Evolutionary conservation across 176 grass and related monocot genomes (phyloP).

Genomic region (Oryza glumipatula): DNA sequence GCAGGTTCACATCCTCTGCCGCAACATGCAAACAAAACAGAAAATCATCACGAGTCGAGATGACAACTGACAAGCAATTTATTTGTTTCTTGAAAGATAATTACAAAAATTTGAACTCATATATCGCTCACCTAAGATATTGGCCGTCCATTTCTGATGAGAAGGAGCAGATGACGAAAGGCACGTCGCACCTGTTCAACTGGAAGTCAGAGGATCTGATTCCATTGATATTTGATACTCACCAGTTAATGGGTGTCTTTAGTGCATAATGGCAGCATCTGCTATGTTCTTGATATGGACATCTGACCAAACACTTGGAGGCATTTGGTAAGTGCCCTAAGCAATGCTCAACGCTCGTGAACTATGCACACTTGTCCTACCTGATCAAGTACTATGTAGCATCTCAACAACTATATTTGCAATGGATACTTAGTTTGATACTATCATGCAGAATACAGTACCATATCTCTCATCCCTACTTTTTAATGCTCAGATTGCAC

Average conservation of each 20-base stretch:
- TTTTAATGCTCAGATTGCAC: neutral
- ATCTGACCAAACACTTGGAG: slow-evolving; percentile 35
- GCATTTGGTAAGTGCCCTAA: slow-evolving; percentile 37
- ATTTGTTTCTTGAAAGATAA: neutral
- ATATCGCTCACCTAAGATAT: neutral
- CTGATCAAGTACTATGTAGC: slow-evolving; percentile 11
- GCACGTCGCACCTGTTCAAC: slow-evolving; percentile 25
- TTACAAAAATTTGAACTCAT: neutral
- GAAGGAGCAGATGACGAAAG: neutral
- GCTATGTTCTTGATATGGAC: slow-evolving; percentile 48
- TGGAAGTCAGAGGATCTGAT: slow-evolving; percentile 43
- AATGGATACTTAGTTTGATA: slow-evolving; percentile 17
- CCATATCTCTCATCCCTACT: slow-evolving; percentile 28
- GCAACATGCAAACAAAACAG: neutral
- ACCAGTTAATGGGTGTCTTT: slow-evolving; percentile 39
- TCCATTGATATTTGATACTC: slow-evolving; percentile 44
- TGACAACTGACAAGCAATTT: neutral
- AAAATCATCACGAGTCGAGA: neutral
- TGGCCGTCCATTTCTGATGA: neutral
- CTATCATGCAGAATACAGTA: slow-evolving; percentile 16
- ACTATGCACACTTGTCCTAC: slow-evolving; percentile 32
- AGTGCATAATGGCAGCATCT: slow-evolving; percentile 28
- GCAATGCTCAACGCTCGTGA: neutral
- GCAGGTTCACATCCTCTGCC: neutral
- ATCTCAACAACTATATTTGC: neutral